A percentile compares a stretch with the other conserved stretches of the same genome.
phyloP scores from a whole-genome alignment of 345 rosid genomes.

The Dovyalis caffra region DNA sequence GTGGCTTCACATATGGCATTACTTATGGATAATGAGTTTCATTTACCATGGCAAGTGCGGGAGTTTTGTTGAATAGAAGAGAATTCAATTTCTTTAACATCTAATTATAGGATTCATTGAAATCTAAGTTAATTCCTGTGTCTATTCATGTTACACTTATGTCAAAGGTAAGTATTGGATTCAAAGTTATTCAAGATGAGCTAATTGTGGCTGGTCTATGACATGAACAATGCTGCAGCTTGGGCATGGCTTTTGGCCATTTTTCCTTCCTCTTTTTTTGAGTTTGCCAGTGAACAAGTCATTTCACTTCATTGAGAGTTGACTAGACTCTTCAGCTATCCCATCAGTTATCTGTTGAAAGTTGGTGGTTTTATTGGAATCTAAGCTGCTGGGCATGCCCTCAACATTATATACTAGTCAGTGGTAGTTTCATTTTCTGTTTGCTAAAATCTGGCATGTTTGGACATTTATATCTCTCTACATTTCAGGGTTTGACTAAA shows the following conservation, averaged over 20 bases:
- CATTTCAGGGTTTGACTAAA: constrained; percentile 1
- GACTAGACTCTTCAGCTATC: not conserved
- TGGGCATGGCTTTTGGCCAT: not conserved
- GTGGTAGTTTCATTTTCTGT: not conserved
- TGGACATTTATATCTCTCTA: not conserved
- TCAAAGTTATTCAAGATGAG: not conserved
- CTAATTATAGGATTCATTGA: not conserved
- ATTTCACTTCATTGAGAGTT: not conserved
- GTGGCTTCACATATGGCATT: not conserved
- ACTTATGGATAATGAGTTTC: not conserved
- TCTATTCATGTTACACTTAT: not conserved
- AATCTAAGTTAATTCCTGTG: not conserved
- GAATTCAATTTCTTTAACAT: not conserved
- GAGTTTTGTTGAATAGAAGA: not conserved
- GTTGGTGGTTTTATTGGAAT: not conserved
- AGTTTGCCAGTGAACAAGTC: not conserved
- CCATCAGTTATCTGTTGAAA: not conserved
- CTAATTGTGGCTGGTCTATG: not conserved
- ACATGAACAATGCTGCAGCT: not conserved
- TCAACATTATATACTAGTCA: not conserved
- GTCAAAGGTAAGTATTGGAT: not conserved
- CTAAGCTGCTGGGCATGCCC: not conserved
- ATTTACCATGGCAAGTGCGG: not conserved
- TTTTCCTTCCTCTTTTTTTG: not conserved
- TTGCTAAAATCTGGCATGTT: constrained; percentile 8